Evolutionary conservation across 331 rosid genomes (phyloP).

Genomic region (Pyrus hybrid): DNA sequence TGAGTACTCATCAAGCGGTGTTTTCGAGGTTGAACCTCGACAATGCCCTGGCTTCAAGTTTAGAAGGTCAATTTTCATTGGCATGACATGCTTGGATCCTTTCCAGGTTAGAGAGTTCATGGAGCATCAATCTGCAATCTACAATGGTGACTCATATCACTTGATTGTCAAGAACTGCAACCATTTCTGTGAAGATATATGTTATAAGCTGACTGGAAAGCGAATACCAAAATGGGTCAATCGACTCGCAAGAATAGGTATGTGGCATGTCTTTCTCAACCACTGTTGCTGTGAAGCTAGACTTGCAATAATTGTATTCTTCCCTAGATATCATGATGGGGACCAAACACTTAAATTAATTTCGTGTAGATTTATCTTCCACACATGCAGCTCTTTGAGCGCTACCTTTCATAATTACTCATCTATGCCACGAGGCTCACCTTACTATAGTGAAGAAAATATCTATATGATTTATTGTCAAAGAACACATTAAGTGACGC

Average conservation of each 20-base stretch:
- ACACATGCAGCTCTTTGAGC: neutral
- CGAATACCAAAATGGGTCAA: conserved; percentile 93
- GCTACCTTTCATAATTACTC: neutral
- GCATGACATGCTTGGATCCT: conserved; percentile 85
- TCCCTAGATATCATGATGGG: neutral
- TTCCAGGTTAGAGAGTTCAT: conserved; percentile 76
- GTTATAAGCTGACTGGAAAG: conserved; percentile 70
- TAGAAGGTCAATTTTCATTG: conserved; percentile 80
- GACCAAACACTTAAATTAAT: neutral
- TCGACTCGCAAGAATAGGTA: conserved; percentile 91
- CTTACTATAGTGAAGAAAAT: neutral
- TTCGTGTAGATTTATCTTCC: neutral
- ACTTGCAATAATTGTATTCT: conserved; percentile 2
- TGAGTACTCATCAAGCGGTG: conserved; percentile 82
- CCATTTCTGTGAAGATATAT: conserved; percentile 81
- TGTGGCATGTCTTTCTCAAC: neutral
- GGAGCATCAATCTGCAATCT: conserved; percentile 70
- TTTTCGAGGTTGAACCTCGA: conserved; percentile 89
- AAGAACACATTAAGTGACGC: neutral
- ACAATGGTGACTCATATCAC: conserved; percentile 79
- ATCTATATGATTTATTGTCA: neutral
- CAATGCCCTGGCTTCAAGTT: conserved; percentile 92
- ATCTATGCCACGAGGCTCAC: neutral
- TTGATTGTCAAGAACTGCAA: conserved; percentile 89
- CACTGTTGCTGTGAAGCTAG: neutral